Conservation (phyloP, 805 yeast genomes). For the Saturnispora silvae region DNA sequence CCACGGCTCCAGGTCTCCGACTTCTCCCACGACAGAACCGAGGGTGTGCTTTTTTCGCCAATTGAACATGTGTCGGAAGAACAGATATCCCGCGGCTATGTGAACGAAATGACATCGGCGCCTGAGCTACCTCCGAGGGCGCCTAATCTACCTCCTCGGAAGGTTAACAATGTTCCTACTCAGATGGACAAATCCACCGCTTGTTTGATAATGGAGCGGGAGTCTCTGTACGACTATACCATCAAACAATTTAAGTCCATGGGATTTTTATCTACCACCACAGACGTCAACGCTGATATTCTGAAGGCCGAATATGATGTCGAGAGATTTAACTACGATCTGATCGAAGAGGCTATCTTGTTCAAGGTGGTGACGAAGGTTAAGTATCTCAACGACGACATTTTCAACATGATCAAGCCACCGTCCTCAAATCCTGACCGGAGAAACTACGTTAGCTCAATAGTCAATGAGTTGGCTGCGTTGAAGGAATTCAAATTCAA, state of each 20-base stretch:
- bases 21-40: neutral
- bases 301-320: neutral
- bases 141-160: constrained; percentile 5
- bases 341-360: neutral
- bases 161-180: neutral
- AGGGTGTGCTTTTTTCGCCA: neutral
- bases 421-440: no score
- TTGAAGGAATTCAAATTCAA: no score
- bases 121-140: constrained; percentile 7
- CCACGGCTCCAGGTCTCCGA: neutral
- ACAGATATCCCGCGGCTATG: no score
- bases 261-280: neutral
- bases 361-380: neutral
- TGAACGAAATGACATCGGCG: constrained; percentile 3
- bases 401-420: neutral
- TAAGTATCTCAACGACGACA: neutral
- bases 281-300: neutral
- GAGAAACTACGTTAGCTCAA: no score
- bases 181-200: neutral
- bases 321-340: neutral
- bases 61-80: no score
- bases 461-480: no score
- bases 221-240: neutral
- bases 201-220: constrained; percentile 1
- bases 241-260: neutral